These are phyloP conservation scores for Dictyostelium capitatum DNA, from an alignment of 78 protist species.

Conservation along the genomic window DNA sequence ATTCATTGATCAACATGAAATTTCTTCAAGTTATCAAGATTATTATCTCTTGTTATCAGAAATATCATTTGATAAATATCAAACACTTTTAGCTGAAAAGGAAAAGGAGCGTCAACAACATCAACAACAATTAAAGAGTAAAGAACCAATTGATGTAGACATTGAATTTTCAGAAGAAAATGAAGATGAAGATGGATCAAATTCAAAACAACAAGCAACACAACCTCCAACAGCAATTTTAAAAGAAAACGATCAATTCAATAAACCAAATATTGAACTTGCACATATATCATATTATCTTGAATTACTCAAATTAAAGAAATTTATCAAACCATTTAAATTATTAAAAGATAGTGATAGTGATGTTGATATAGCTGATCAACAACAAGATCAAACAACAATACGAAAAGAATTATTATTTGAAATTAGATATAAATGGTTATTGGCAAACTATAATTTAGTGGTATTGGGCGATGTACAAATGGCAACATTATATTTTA, in stretches of 20 bases:
- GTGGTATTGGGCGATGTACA: slow-evolving; percentile 7
- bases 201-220: neutral
- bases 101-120: neutral
- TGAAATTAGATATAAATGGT: slow-evolving; percentile 34
- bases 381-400: neutral
- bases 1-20: neutral
- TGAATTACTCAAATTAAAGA: neutral
- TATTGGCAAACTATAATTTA: neutral
- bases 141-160: neutral
- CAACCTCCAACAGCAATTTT: neutral
- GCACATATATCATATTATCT: slow-evolving; percentile 15
- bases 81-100: neutral
- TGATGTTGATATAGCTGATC: neutral
- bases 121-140: neutral
- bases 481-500: slow-evolving; percentile 29
- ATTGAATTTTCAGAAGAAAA: too few relatives aligned
- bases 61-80: neutral
- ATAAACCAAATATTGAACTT: slow-evolving; percentile 7
- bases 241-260: neutral
- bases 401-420: slow-evolving; percentile 3
- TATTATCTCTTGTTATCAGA: slow-evolving; percentile 17
- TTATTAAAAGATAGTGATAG: neutral
- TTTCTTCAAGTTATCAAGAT: neutral
- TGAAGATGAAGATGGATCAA: too few relatives aligned
- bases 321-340: slow-evolving; percentile 10